Conservation (phyloP, 2,329 filamentous ascomycete genomes). For the Eutypella sp. region DNA sequence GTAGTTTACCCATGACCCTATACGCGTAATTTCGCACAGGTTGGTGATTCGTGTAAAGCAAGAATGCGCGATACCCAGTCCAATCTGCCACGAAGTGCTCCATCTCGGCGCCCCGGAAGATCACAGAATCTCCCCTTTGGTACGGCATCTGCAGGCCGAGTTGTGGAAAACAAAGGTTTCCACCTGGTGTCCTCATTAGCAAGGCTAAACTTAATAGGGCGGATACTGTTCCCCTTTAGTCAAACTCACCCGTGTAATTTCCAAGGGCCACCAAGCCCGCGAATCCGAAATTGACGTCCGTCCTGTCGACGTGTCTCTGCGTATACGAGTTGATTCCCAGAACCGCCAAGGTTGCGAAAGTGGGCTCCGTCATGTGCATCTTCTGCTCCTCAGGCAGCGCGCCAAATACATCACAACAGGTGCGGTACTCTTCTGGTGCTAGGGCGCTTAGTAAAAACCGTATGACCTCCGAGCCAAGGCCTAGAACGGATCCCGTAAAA, state of each 20-base stretch:
- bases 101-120: slow-evolving; percentile 9
- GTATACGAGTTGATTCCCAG: slow-evolving; percentile 6
- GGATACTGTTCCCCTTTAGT: background rate
- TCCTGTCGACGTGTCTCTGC: slow-evolving; percentile 6
- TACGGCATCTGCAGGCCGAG: slow-evolving; percentile 6
- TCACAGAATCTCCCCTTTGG: slow-evolving; percentile 5
- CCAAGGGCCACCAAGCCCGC: slow-evolving; percentile 8
- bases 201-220: too few relatives aligned
- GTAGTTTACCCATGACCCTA: slow-evolving; percentile 5
- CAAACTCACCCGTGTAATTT: slow-evolving; percentile 5
- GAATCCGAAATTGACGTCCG: slow-evolving; percentile 8
- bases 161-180: slow-evolving; percentile 9
- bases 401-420: slow-evolving; percentile 3
- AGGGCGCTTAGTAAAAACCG: slow-evolving; percentile 4
- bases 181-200: too few relatives aligned
- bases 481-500: slow-evolving; percentile 1
- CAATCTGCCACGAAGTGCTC: slow-evolving; percentile 11
- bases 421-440: slow-evolving; percentile 3
- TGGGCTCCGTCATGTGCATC: slow-evolving; percentile 4
- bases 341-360: slow-evolving; percentile 4
- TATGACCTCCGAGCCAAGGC: slow-evolving; percentile 5
- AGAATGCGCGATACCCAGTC: slow-evolving; percentile 9
- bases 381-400: background rate
- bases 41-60: slow-evolving; percentile 10
- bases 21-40: slow-evolving; percentile 10